A percentile compares a stretch with the other conserved stretches of the same genome.
These are phyloP conservation scores for Monilinia aucupariae DNA, from an alignment of 2,329 filamentous ascomycete species.

Conservation along the genomic window DNA sequence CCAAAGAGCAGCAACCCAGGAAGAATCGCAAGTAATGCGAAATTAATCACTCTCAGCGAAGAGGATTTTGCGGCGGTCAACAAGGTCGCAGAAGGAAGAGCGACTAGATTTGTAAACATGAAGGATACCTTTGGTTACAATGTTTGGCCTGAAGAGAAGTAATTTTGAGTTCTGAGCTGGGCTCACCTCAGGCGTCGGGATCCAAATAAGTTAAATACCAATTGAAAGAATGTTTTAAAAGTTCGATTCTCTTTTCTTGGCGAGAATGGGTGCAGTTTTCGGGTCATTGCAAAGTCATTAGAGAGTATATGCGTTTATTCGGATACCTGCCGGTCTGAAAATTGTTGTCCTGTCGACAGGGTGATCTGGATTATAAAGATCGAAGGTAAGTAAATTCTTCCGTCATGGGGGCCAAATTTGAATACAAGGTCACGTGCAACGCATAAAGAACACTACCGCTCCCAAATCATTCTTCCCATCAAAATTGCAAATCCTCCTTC, in stretches of 20 bases:
- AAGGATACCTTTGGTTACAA: conserved; percentile 74
- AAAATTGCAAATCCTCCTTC: background rate
- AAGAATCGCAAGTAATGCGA: conserved; percentile 64
- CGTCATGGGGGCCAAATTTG: too few species aligned
- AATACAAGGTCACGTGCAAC: too few species aligned
- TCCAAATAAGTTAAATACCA: background rate
- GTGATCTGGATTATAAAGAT: too few species aligned
- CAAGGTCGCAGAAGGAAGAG: conserved; percentile 57
- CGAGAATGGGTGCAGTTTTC: background rate
- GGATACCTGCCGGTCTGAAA: too few species aligned
- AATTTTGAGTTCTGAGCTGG: conserved; percentile 8
- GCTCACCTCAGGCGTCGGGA: background rate
- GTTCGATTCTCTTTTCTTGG: background rate
- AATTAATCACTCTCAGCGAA: conserved; percentile 58
- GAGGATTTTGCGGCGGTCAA: conserved; percentile 55
- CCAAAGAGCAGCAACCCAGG: conserved; percentile 66
- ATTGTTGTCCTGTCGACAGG: too few species aligned
- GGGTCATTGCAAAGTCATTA: background rate
- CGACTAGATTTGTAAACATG: conserved; percentile 74
- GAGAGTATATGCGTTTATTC: background rate
- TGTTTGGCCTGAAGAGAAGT: conserved; percentile 57
- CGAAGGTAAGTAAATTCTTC: too few species aligned
- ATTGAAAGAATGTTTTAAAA: background rate
- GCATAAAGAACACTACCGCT: too few species aligned
- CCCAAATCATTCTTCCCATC: too few species aligned